These are phyloP conservation scores for Elsinoe perseae DNA, from an alignment of 2,329 filamentous ascomycete species.

Conservation along the genomic window DNA sequence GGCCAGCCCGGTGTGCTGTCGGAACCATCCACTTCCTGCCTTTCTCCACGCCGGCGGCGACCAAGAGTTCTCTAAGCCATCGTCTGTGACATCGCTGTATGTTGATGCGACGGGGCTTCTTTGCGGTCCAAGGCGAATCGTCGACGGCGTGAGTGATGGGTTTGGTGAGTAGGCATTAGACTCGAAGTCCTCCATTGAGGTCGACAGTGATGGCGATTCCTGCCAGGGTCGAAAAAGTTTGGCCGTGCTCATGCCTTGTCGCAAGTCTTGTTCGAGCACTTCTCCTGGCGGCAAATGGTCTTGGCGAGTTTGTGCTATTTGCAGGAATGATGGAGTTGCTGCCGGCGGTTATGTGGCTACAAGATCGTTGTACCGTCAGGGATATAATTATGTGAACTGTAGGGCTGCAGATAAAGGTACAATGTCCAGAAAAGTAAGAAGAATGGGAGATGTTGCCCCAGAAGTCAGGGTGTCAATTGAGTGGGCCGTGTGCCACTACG, in stretches of 20 bases:
- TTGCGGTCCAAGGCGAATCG: slow-evolving; percentile 42
- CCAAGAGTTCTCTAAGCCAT: slow-evolving; percentile 49
- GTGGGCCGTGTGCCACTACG: not conserved
- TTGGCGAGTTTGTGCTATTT: slow-evolving; percentile 9
- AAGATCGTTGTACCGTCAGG: slow-evolving; percentile 1
- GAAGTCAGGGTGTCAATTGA: not conserved
- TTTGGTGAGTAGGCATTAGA: slow-evolving; percentile 46
- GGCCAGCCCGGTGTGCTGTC: slow-evolving; percentile 31
- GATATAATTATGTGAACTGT: not conserved
- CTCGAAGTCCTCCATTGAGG: slow-evolving; percentile 56
- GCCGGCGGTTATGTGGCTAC: not conserved
- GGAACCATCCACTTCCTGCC: slow-evolving; percentile 53
- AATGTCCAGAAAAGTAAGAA: slow-evolving; percentile 1
- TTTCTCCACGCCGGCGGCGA: slow-evolving; percentile 59
- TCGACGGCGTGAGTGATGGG: slow-evolving; percentile 54
- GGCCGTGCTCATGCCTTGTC: slow-evolving; percentile 19
- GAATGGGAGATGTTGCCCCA: not conserved
- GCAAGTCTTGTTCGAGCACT: not conserved
- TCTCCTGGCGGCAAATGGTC: slow-evolving; percentile 3
- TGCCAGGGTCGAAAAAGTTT: slow-evolving; percentile 34
- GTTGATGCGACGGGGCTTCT: slow-evolving; percentile 35
- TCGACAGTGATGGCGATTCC: slow-evolving; percentile 50
- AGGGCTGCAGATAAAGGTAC: slow-evolving; percentile 1
- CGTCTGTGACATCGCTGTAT: slow-evolving; percentile 36
- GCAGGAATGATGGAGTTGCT: not conserved